Evolutionary conservation across 2,329 filamentous ascomycete genomes (phyloP).

Genomic region (Fusarium marasasianum): DNA sequence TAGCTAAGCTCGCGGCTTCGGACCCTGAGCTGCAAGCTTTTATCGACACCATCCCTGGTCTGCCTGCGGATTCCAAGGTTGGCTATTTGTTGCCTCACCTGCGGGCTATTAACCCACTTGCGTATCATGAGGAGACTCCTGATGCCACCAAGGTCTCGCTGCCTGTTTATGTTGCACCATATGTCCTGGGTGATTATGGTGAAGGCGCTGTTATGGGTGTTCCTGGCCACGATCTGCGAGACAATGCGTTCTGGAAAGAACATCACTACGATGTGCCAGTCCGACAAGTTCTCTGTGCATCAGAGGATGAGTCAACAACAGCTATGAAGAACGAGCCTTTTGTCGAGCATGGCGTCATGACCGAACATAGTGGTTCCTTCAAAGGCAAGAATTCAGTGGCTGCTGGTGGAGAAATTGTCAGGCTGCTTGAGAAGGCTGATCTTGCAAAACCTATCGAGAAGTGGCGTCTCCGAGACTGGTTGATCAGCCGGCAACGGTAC

Average conservation of each 20-base stretch:
- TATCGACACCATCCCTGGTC: constrained; percentile 67
- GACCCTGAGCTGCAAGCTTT: constrained; percentile 74
- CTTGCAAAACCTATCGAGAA: constrained; percentile 73
- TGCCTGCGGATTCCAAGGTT: constrained; percentile 66
- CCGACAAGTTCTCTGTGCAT: constrained; percentile 67
- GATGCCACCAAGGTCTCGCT: constrained; percentile 65
- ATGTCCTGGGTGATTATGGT: constrained; percentile 86
- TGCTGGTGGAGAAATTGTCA: constrained; percentile 69
- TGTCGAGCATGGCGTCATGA: constrained; percentile 73
- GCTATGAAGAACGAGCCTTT: constrained; percentile 63
- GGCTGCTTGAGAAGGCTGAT: constrained; percentile 61
- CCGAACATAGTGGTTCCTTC: constrained; percentile 71
- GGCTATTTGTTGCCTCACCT: constrained; percentile 74
- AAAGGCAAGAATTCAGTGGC: constrained; percentile 70
- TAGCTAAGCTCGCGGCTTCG: constrained; percentile 65
- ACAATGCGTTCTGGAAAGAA: constrained; percentile 81
- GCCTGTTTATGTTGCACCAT: constrained; percentile 84
- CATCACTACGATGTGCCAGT: constrained; percentile 71
- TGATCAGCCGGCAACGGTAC: constrained; percentile 91
- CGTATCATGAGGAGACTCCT: constrained; percentile 61
- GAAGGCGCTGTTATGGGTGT: constrained; percentile 93
- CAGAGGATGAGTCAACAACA: constrained; percentile 58
- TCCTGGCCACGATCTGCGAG: constrained; percentile 82
- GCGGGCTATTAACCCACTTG: constrained; percentile 72
- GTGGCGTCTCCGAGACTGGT: constrained; percentile 88